phyloP scores from a whole-genome alignment of 169 alveolate species.

The Eimeria sp. region DNA sequence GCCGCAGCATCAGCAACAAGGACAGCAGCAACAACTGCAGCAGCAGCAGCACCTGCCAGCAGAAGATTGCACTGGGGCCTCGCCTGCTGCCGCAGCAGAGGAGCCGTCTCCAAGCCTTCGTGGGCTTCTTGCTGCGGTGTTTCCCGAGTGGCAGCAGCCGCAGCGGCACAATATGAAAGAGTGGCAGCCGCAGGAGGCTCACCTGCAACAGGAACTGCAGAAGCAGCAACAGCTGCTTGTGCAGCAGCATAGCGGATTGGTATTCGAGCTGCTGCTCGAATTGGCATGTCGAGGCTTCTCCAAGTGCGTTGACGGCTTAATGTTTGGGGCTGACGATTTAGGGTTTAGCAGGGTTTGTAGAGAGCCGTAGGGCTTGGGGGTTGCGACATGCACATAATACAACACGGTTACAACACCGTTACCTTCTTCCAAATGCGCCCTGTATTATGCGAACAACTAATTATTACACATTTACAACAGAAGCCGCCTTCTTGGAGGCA shows the following conservation, averaged over 20 bases:
- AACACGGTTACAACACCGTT: background rate
- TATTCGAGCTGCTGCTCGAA: constrained; percentile 29
- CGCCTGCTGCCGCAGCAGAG: background rate
- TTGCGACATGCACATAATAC: background rate
- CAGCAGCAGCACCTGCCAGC: background rate
- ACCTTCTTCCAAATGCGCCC: background rate
- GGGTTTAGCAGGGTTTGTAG: background rate
- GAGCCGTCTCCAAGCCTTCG: background rate
- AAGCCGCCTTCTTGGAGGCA: background rate
- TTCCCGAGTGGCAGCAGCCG: constrained; percentile 45
- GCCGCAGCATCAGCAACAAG: constrained; percentile 9
- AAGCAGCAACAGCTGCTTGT: constrained; percentile 20
- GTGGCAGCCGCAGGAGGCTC: constrained; percentile 17
- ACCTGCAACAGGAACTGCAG: background rate
- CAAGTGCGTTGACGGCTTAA: background rate
- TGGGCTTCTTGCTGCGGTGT: constrained; percentile 4
- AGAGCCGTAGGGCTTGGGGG: background rate
- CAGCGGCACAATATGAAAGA: constrained; percentile 1
- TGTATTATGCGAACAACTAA: background rate
- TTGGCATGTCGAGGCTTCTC: constrained; percentile 30
- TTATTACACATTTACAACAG: background rate
- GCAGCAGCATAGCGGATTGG: constrained; percentile 34
- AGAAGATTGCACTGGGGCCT: background rate
- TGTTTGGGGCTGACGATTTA: background rate
- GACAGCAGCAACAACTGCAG: constrained; percentile 7